These are phyloP conservation scores for Trametes pubescens DNA, from an alignment of 1,284 basidiomycete species.

Conservation along the genomic window DNA sequence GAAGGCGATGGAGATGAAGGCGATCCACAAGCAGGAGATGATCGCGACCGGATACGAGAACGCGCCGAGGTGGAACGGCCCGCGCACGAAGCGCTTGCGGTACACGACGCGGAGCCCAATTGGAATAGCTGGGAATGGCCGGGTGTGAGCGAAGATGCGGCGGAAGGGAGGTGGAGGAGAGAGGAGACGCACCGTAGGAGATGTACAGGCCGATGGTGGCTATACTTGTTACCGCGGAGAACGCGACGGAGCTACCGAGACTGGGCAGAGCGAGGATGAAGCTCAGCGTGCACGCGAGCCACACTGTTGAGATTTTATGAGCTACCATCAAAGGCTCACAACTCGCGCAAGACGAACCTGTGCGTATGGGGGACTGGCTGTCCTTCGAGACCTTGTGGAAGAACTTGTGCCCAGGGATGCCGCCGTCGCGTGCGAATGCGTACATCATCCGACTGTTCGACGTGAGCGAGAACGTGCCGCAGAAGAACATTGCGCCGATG, in stretches of 20 bases:
- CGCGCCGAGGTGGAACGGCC: slow-evolving; percentile 75
- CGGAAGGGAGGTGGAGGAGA: not conserved
- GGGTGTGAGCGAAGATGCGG: not conserved
- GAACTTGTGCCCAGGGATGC: slow-evolving; percentile 71
- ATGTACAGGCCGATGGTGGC: slow-evolving; percentile 83
- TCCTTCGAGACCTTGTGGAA: slow-evolving; percentile 69
- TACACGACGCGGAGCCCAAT: slow-evolving; percentile 73
- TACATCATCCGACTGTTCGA: slow-evolving; percentile 85
- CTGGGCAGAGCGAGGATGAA: slow-evolving; percentile 78
- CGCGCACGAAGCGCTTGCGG: slow-evolving; percentile 63
- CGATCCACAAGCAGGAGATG: slow-evolving; percentile 63
- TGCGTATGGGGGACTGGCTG: slow-evolving; percentile 70
- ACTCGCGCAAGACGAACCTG: slow-evolving; percentile 51
- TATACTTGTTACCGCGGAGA: slow-evolving; percentile 78
- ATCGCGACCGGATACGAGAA: slow-evolving; percentile 68
- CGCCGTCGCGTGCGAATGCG: slow-evolving; percentile 75
- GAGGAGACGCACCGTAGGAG: slow-evolving; percentile 60
- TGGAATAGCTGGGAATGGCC: slow-evolving; percentile 58
- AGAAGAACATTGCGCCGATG: slow-evolving; percentile 76
- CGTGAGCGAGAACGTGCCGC: slow-evolving; percentile 78
- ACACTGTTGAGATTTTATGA: slow-evolving; percentile 52
- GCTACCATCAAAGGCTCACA: too few species aligned
- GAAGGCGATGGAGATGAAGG: slow-evolving; percentile 71
- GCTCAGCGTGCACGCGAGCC: slow-evolving; percentile 80
- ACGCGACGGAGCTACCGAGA: slow-evolving; percentile 75